These are phyloP conservation scores for Pseudogymnoascus sp. DNA, from an alignment of 2,329 filamentous ascomycete species.

Conservation along the genomic window DNA sequence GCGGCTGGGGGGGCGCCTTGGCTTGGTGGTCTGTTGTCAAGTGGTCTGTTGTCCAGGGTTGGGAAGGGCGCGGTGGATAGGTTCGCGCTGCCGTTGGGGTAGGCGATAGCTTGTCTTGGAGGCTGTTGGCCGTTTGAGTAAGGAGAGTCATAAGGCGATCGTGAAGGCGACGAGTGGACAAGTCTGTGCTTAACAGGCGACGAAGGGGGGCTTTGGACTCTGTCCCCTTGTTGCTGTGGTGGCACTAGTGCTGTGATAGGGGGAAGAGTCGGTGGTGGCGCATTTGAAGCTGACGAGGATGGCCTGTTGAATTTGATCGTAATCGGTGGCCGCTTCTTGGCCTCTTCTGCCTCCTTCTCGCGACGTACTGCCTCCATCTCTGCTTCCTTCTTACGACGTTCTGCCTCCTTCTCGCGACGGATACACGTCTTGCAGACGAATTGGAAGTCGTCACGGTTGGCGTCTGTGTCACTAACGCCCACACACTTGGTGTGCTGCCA, in stretches of 20 bases:
- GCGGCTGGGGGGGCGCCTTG: background rate
- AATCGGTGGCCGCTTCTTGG: slow-evolving; percentile 52
- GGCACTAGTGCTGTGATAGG: background rate
- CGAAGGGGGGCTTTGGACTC: background rate
- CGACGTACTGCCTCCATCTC: slow-evolving; percentile 42
- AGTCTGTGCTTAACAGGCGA: slow-evolving; percentile 3
- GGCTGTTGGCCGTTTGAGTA: slow-evolving; percentile 18
- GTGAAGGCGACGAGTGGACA: slow-evolving; percentile 1
- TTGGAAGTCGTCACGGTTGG: slow-evolving; percentile 77
- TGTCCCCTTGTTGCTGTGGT: background rate
- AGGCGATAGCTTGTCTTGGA: slow-evolving; percentile 8
- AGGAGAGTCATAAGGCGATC: background rate
- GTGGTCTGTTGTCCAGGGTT: background rate
- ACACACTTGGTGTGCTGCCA: slow-evolving; percentile 97
- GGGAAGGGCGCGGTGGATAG: background rate
- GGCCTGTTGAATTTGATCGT: slow-evolving; percentile 48
- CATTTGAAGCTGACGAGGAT: slow-evolving; percentile 39
- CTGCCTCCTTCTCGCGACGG: slow-evolving; percentile 54
- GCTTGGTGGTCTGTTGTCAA: background rate
- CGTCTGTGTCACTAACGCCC: slow-evolving; percentile 67
- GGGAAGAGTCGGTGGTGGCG: slow-evolving; percentile 14
- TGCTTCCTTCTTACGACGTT: slow-evolving; percentile 51
- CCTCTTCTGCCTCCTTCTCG: slow-evolving; percentile 50
- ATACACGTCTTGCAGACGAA: slow-evolving; percentile 78
- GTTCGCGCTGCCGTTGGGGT: background rate